Evolutionary conservation across 345 rosid genomes (phyloP), one percentile per base, ranked within the genome.

Genomic region (Linum usitatissimum): DNA sequence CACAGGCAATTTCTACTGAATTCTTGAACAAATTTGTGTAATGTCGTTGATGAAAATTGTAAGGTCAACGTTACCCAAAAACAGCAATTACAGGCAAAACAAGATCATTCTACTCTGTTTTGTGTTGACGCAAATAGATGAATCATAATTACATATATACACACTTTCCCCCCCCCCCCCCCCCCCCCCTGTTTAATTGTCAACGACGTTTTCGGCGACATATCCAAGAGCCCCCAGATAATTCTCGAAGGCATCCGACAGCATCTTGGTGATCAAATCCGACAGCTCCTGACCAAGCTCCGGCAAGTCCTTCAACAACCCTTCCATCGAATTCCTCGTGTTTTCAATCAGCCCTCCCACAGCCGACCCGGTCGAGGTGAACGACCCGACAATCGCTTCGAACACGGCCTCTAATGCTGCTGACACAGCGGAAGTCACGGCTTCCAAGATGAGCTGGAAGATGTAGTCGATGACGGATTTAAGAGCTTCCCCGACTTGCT

Each of bases 221-320:
- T 71, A 68, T 3, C 55, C 78, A 6, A 78, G 6, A 38, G 79
- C 86, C 9, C 75, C 72, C 55, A 18, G 30, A 64, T 17, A 78
- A 30, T 72, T 73, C 14, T 67, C 71, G 78, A 73, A 82, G 39
- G 80, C 57, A 70, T 73, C 71, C 20, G 58, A 30, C 12, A 71
- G 60, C 38, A 76, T 31, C 6, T 59, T 65, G 1, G 72, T 59
- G 38, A 73, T 30, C 79, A 70, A 66, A 30, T 82, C 82, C 15
- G 59, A 28, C n/a, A 82, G 48, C 21, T 61, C 73, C 18, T 57
- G 65, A 7, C 64, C 63, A n/a, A 78, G 61, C 66, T 84, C 79
- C 3, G 76, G 73, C 36, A 61, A 13, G 38, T 34, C 70, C n/a
- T 70, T 53, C 20, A 73, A 3, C 64, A 80, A 48, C 42, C 61